These are phyloP conservation scores for Peribolospora kevripleyi DNA, from an alignment of 768 basidiomycete species.

Conservation along the genomic window DNA sequence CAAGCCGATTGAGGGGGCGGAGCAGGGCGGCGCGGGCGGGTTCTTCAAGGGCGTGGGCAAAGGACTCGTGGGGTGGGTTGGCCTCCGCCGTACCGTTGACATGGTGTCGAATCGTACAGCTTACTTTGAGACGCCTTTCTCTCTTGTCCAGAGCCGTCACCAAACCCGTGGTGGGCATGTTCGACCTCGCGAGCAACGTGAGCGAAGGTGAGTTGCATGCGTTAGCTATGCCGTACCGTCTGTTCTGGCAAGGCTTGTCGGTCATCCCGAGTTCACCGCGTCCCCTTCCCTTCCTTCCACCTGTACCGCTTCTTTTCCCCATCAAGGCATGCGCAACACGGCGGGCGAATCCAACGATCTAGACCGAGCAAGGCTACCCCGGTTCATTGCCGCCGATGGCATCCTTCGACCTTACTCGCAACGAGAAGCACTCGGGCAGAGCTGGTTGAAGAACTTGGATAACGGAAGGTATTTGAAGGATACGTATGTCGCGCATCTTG, in stretches of 20 bases:
- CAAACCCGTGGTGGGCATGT: constrained; percentile 87
- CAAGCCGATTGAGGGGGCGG: constrained; percentile 92
- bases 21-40: constrained; percentile 72
- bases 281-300: not conserved
- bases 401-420: constrained; percentile 75
- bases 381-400: constrained; percentile 64
- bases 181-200: constrained; percentile 84
- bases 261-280: not conserved
- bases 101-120: not conserved
- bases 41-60: constrained; percentile 98
- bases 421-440: constrained; percentile 78
- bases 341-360: constrained; percentile 79
- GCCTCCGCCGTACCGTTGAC: constrained; percentile 3
- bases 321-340: constrained; percentile 75
- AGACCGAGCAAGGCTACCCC: constrained; percentile 67
- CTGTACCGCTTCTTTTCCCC: not conserved
- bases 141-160: constrained; percentile 44
- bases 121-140: not conserved
- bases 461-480: constrained; percentile 66
- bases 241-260: not conserved
- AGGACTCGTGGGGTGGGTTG: constrained; percentile 63
- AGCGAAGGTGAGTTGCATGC: constrained; percentile 40
- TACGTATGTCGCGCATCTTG: constrained; percentile 72
- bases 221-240: not conserved
- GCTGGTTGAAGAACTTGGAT: constrained; percentile 87